A percentile compares a stretch with the other conserved stretches of the same genome.
Evolutionary conservation across 1,139 yeast species (phyloP).

Genomic region (Lodderomyces parapsilosis): DNA sequence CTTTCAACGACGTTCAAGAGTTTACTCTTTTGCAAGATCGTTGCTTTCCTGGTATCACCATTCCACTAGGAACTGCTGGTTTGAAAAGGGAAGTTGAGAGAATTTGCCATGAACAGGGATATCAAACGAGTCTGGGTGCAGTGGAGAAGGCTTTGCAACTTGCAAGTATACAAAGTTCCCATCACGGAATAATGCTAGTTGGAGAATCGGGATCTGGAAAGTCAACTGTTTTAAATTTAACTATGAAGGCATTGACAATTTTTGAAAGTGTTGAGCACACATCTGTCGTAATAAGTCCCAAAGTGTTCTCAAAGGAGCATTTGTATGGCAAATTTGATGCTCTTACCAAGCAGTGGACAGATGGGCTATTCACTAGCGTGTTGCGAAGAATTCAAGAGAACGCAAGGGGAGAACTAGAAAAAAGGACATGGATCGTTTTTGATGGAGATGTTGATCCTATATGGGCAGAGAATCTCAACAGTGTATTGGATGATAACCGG

Average conservation of each 20-base stretch:
- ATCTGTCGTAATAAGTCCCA: conserved; percentile 64
- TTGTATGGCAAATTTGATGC: conserved; percentile 72
- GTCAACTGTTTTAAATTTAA: conserved; percentile 51
- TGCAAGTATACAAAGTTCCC: conserved; percentile 58
- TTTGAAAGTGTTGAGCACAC: conserved; percentile 37
- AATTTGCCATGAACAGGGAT: conserved; percentile 20
- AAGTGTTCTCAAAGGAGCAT: conserved; percentile 63
- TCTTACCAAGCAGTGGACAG: conserved; percentile 89
- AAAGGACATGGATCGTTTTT: conserved; percentile 75
- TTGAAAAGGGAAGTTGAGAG: conserved; percentile 17
- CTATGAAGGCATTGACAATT: conserved; percentile 44
- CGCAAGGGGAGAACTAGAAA: conserved; percentile 55
- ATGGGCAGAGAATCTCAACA: conserved; percentile 90
- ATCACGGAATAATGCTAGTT: conserved; percentile 80
- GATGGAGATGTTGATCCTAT: conserved; percentile 95
- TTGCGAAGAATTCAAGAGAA: conserved; percentile 61
- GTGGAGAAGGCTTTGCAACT: conserved; percentile 61
- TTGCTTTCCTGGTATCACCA: conserved; percentile 18
- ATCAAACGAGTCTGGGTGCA: conserved; percentile 40
- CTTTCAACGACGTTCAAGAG: conserved; percentile 46
- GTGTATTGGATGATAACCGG: conserved; percentile 87
- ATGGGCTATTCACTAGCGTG: conserved; percentile 76
- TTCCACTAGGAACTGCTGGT: conserved; percentile 8
- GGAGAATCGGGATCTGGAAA: conserved; percentile 83
- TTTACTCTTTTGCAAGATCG: conserved; percentile 32